Conservation (phyloP, 495 filamentous ascomycete species). For the Aspergillus avenaceus region DNA sequence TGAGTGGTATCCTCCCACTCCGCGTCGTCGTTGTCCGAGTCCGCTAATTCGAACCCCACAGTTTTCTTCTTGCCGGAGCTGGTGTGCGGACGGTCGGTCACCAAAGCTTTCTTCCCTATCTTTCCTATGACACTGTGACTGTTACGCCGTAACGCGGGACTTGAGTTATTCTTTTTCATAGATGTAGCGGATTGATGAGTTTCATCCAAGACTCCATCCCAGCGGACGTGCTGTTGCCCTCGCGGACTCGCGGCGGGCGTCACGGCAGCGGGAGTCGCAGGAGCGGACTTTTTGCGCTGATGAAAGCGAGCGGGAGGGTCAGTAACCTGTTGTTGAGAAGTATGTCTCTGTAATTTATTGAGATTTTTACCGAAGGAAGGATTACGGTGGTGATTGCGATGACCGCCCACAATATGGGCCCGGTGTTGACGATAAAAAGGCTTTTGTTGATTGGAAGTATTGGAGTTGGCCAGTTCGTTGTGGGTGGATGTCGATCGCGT, state of each 20-base stretch:
- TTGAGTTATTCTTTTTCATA: conserved; percentile 46
- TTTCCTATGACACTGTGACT: conserved; percentile 27
- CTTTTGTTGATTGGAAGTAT: conserved; percentile 27
- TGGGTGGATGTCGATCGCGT: conserved; percentile 34
- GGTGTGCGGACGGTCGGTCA: conserved; percentile 34
- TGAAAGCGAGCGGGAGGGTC: conserved; percentile 35
- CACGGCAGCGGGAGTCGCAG: conserved; percentile 39
- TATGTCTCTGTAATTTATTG: conserved; percentile 36
- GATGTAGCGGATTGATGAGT: conserved; percentile 23
- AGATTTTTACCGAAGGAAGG: conserved; percentile 41
- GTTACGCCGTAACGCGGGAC: conserved; percentile 38
- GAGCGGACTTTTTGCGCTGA: conserved; percentile 47
- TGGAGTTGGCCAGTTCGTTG: conserved; percentile 31
- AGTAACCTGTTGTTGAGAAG: conserved; percentile 25
- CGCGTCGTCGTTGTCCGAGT: conserved; percentile 41
- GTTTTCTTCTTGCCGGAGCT: conserved; percentile 44
- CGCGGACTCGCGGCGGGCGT: conserved; percentile 43
- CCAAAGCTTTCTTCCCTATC: conserved; percentile 33
- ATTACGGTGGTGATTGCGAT: conserved; percentile 43
- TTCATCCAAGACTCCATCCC: conserved; percentile 34
- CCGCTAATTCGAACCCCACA: conserved; percentile 45
- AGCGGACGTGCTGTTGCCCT: conserved; percentile 33
- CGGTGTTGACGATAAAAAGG: conserved; percentile 29
- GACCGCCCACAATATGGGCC: conserved; percentile 41
- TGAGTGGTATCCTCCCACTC: conserved; percentile 52